Base-by-base conservation (phyloP, 2,329 filamentous ascomycete genomes). In the Verticillium longisporum region DNA sequence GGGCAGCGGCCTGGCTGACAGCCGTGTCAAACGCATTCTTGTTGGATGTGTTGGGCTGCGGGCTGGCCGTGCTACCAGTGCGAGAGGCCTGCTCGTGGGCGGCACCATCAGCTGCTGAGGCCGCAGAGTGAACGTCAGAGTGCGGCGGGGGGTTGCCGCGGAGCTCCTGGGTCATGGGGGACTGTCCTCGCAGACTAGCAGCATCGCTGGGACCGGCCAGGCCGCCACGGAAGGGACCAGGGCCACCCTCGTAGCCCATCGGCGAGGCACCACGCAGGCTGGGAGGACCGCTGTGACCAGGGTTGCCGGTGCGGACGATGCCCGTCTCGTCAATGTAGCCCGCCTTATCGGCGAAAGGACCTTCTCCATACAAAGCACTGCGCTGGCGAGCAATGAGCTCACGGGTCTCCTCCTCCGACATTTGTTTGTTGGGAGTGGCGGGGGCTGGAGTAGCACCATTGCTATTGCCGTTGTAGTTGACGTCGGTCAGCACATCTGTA, bases 301-400 rank as follows among this genome's bases (percentile, higher is more conserved):
- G 88, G 69, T 86, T 86, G 62, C 87, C 86, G 34, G 86, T 77
- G 64, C 88, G 86, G 38, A 85, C 77, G 21, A 80, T 79, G 65
- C 84, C 83, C 34, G 83, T 83, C 70, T 93, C 90, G 64, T 92
- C 89, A 57, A 87, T 81, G 69, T 89, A 88, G 66, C 80, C 82
- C 64, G 80, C 81, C 67, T 84, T 85, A 67, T 88, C 87, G 71
- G 88, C 86, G 73, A 91, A 89, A 58, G 83, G 74, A 11, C 82
- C 82, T 72, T 91, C 91, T 73, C 92, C 92, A 76, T 98, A 99
- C 67, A 99, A 80, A 66, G 94, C 93, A 76, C 89, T 93, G 77
- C 96, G 92, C 79, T 98, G 95, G 72, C 94, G 93, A 68, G 93
- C 91, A 76, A 98, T 96, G 75, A 98, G 83, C 70, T 98, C 94